Evolutionary conservation across 2,329 filamentous ascomycete genomes (phyloP), one percentile per base, ranked within the genome.

Genomic region (Zymoseptoria passerinii): DNA sequence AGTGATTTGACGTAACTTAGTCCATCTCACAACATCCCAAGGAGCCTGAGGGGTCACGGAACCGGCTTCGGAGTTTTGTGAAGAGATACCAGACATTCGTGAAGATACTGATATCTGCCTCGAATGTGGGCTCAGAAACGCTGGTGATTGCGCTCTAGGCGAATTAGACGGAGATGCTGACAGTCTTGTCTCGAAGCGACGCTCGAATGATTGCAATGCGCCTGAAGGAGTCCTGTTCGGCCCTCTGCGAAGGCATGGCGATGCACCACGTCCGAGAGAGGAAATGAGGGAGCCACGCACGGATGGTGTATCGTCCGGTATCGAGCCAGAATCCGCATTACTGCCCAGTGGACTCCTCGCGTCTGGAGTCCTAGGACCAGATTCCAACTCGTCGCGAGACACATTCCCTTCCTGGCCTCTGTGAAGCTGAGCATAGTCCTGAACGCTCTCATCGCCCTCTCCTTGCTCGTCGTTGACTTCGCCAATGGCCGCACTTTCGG

Each of bases 21-120:
- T 97, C 95, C 95, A 99, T 70, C 92, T 83, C 59, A 99, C 88
- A 56, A 97, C 91, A 69, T 99, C 94, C 95, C 94, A 99, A 1
- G 94, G 94, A 4, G 89, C 85, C 56, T 90, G 85, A 2, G 85
- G 81, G 20, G 81, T 78, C 16, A 71, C 71, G 8, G 63, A 64
- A 3, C 58, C 65, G 19, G 72, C 73, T 53, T 75, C 73, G 52
- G 88, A 88, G 54, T 80, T 77, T 57, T 84, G 77, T 66, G 89
- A 95, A 50, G 82, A 86, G 19, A 91, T 69, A 1, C 92, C 96
- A 1, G 85, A 87, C 1, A 71, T 54, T 19, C 68, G 66, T 2
- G 70, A 71, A 10, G 68, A 67, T 3, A 71, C 50, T 6, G 70
- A 72, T 19, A 72, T 63, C 66, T 90, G 88, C 56, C 92, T 86